Evolutionary conservation across 352 stramenopile species (phyloP), one percentile per base, ranked within the genome.

Genomic region (Phytophthora cactorum): DNA sequence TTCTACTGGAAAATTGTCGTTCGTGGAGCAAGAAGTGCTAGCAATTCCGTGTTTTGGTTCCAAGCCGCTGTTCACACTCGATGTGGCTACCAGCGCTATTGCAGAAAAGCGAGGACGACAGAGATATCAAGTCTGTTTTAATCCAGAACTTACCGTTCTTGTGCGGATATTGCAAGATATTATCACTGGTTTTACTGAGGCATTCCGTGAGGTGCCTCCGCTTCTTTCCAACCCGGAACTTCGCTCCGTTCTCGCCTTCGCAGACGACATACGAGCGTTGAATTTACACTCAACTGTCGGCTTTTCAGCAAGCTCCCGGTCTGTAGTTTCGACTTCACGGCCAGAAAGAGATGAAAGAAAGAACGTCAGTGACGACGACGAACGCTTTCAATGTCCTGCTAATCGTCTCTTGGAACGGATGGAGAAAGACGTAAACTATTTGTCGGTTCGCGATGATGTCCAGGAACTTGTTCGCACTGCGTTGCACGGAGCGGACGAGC

Each of bases 211-310:
- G 0, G 73, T 91, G n/a, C 66, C 74, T 2, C 59, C 81, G 1
- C 46, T 90, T 4, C 47, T 79, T 0, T 59, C 70, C 0, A 78
- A 78, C 29, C 69, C 72, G 0, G 80, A 86, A 5, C 67, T 91
- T 31, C 66, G 59, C 1, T 69, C 78, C 2, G 66, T 89, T 11
- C 54, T 91, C 25, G 67, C 68, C 4, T 91, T 91, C 63, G 71
- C 77, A 0, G 59, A 79, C 14, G 68, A 90, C 31, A 81, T 85
- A n/a, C 75, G 72, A 32, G 72, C 81, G 5, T 63, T 77, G 7
- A 66, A 66, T 11, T 22, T 77, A 15, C 45, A 63, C 47, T 45
- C 61, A 2, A 31, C 34, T 12, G 55, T 70, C 22, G 4, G 36
- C 4, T 43, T 12, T 43, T 43, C 36, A 17, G 36, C 36, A 5